phyloP scores from a whole-genome alignment of 148 eudicot species.

The Pharnaceum exiguum region DNA sequence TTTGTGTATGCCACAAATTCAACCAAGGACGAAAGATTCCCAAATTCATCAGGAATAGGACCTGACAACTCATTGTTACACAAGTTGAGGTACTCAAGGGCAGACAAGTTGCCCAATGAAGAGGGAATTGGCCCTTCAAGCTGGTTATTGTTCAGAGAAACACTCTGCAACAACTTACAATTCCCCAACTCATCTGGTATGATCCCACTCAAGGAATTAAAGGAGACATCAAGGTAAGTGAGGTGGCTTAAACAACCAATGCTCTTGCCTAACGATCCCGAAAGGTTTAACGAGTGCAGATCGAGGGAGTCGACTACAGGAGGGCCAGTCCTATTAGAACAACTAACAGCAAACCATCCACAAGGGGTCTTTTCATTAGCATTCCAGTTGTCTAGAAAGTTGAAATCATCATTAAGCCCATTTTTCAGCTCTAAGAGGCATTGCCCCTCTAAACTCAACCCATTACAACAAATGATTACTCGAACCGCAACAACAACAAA shows the following conservation, averaged over 20 bases:
- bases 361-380: slow-evolving; percentile 68
- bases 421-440: slow-evolving; percentile 64
- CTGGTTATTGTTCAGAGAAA: slow-evolving; percentile 57
- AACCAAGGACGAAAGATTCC: slow-evolving; percentile 58
- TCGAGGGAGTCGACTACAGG: slow-evolving; percentile 57
- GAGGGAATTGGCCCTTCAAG: slow-evolving; percentile 67
- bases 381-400: slow-evolving; percentile 56
- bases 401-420: slow-evolving; percentile 37
- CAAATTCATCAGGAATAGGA: slow-evolving; percentile 67
- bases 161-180: slow-evolving; percentile 42
- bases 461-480: slow-evolving; percentile 38
- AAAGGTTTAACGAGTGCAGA: slow-evolving; percentile 55
- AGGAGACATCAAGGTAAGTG: slow-evolving; percentile 43
- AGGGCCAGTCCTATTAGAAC: slow-evolving; percentile 29
- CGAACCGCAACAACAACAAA: slow-evolving; percentile 25
- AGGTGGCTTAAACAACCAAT: slow-evolving; percentile 61
- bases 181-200: slow-evolving; percentile 71
- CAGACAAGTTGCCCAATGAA: slow-evolving; percentile 55
- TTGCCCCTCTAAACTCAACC: slow-evolving; percentile 73
- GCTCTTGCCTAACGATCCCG: slow-evolving; percentile 61
- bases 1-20: slow-evolving; percentile 73
- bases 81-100: slow-evolving; percentile 53
- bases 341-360: slow-evolving; percentile 74
- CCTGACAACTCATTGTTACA: slow-evolving; percentile 85
- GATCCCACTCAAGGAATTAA: slow-evolving; percentile 44